Percentiles rank a stretch among this genome's conserved stretches.
These are phyloP conservation scores for Exidia glandulosa DNA, from an alignment of 768 basidiomycete genomes.

Conservation along the genomic window DNA sequence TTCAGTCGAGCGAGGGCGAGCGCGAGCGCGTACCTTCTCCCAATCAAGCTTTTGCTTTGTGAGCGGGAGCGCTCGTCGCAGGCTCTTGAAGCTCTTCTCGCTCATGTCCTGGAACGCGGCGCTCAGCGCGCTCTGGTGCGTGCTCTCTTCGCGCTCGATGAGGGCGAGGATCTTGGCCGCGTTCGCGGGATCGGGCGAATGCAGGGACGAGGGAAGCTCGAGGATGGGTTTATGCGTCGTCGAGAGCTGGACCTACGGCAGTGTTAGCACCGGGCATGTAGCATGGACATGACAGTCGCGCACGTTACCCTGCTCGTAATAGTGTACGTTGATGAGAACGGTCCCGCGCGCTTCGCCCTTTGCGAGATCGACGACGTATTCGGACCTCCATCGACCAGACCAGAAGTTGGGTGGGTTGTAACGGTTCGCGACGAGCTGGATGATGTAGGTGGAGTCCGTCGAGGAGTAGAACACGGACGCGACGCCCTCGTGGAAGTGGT, in stretches of 20 bases:
- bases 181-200: constrained; percentile 45
- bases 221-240: constrained; percentile 41
- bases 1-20: neutral
- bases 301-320: constrained; percentile 96
- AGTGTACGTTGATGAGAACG: constrained; percentile 81
- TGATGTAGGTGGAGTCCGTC: constrained; percentile 37
- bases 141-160: constrained; percentile 68
- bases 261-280: neutral
- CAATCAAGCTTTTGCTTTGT: constrained; percentile 93
- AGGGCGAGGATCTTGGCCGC: constrained; percentile 70
- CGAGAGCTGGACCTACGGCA: constrained; percentile 72
- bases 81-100: constrained; percentile 86
- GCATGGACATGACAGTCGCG: constrained; percentile 12
- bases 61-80: constrained; percentile 82
- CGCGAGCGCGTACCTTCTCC: constrained; percentile 82
- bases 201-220: constrained; percentile 25
- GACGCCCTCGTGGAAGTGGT: constrained; percentile 79
- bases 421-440: constrained; percentile 90
- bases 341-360: constrained; percentile 54
- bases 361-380: constrained; percentile 64
- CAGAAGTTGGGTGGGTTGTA: constrained; percentile 93
- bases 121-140: constrained; percentile 69
- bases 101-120: constrained; percentile 82
- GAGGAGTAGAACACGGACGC: constrained; percentile 47
- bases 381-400: constrained; percentile 93